phyloP scores from a whole-genome alignment of 2,329 filamentous ascomycete species.

The Pyrenochaeta sp. region DNA sequence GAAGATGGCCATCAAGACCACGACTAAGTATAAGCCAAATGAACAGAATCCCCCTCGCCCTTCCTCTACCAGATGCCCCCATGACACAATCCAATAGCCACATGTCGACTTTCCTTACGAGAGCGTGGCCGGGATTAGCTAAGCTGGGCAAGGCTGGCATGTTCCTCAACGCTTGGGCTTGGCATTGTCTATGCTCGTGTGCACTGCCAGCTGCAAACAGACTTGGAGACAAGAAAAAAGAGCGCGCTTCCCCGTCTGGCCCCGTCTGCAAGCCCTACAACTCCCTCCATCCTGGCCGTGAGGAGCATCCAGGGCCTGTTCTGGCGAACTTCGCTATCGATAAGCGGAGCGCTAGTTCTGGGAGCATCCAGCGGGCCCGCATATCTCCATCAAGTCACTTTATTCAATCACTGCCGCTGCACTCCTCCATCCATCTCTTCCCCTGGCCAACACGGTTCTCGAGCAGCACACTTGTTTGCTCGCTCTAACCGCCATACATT shows the following conservation, averaged over 20 bases:
- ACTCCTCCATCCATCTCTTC: slow-evolving; percentile 14
- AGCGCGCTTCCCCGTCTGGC: no score
- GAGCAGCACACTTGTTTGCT: slow-evolving; percentile 17
- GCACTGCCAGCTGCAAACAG: neutral
- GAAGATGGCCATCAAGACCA: no score
- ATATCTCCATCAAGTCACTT: neutral
- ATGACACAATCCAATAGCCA: neutral
- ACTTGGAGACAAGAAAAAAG: no score
- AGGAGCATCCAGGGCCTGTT: no score
- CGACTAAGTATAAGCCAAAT: no score
- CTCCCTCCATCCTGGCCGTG: no score
- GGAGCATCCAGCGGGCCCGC: neutral
- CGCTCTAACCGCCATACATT: slow-evolving; percentile 9
- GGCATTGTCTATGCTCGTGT: neutral
- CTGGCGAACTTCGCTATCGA: neutral
- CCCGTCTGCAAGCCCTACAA: no score
- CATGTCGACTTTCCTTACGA: neutral
- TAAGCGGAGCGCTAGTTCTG: neutral
- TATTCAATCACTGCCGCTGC: slow-evolving; percentile 7
- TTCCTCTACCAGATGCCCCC: no score
- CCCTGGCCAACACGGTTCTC: slow-evolving; percentile 10
- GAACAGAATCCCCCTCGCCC: neutral
- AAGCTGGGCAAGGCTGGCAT: neutral
- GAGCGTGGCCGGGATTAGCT: neutral
- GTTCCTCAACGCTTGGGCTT: neutral